A percentile compares a stretch with the other conserved stretches of the same genome.
These are phyloP conservation scores for Suhomyces maxii DNA, from an alignment of 1,139 yeast genomes.

Conservation along the genomic window DNA sequence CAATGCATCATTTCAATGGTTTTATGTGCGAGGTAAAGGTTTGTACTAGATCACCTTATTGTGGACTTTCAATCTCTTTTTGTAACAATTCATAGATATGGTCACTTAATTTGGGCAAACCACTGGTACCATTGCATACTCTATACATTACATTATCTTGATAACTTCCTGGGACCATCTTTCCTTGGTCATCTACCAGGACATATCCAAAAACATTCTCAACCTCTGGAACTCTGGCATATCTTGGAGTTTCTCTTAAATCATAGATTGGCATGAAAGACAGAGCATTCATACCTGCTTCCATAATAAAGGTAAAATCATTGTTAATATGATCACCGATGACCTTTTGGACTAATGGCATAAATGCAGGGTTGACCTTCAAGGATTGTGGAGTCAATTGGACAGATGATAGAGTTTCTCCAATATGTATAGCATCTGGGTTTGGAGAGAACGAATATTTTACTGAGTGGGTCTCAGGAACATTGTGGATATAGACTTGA, in stretches of 20 bases:
- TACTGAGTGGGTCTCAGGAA: constrained; percentile 6
- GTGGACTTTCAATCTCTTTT: constrained; percentile 15
- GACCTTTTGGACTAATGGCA: constrained; percentile 27
- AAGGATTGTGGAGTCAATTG: constrained; percentile 27
- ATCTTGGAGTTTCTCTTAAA: constrained; percentile 63
- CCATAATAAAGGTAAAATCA: constrained; percentile 61
- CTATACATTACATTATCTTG: constrained; percentile 63
- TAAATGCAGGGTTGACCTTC: constrained; percentile 27
- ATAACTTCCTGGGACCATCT: constrained; percentile 56
- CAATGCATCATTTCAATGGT: not conserved
- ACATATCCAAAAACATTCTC: constrained; percentile 76
- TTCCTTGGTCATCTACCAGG: constrained; percentile 55
- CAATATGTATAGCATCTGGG: constrained; percentile 34
- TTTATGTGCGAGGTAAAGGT: not conserved
- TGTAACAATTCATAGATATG: constrained; percentile 46
- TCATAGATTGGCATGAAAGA: constrained; percentile 73
- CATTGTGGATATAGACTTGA: constrained; percentile 28
- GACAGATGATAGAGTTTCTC: constrained; percentile 17
- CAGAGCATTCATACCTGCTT: constrained; percentile 59
- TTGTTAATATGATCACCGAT: constrained; percentile 30
- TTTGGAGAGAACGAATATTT: constrained; percentile 33
- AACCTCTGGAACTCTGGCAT: constrained; percentile 70
- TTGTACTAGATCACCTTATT: not conserved
- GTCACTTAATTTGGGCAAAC: constrained; percentile 60
- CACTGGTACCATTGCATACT: constrained; percentile 52